These are phyloP conservation scores for Aspergillus arachidicola DNA, from an alignment of 2,329 filamentous ascomycete genomes.

Conservation along the genomic window DNA sequence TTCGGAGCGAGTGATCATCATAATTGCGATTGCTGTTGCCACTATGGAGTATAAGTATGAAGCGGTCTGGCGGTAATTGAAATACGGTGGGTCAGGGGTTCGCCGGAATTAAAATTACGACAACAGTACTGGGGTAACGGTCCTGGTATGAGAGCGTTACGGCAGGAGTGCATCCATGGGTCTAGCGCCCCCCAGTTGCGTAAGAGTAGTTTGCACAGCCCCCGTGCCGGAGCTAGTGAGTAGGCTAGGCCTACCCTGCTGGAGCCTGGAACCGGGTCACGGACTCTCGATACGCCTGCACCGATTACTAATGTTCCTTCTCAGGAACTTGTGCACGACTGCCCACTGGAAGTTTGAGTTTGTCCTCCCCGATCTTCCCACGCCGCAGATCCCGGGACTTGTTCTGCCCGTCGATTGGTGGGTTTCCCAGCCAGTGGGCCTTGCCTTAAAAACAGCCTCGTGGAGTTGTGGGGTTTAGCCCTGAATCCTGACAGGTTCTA, in stretches of 20 bases:
- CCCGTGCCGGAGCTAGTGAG: slow-evolving; percentile 28
- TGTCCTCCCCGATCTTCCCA: slow-evolving; percentile 20
- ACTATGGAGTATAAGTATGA: slow-evolving; percentile 1
- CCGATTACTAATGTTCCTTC: slow-evolving; percentile 16
- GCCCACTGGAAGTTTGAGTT: slow-evolving; percentile 10
- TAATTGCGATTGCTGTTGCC: neutral
- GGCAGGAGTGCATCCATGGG: slow-evolving; percentile 8
- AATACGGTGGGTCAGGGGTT: slow-evolving; percentile 2
- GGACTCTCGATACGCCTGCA: neutral
- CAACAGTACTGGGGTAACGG: neutral
- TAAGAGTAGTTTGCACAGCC: slow-evolving; percentile 32
- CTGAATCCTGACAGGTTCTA: slow-evolving; percentile 23
- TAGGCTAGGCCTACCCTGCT: slow-evolving; percentile 20
- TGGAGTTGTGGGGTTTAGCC: slow-evolving; percentile 27
- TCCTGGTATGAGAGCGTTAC: neutral
- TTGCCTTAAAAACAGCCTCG: slow-evolving; percentile 25
- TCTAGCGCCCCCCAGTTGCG: slow-evolving; percentile 22
- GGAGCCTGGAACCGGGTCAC: neutral
- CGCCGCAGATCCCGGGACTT: slow-evolving; percentile 21
- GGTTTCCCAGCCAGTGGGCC: slow-evolving; percentile 16
- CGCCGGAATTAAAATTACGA: neutral
- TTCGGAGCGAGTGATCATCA: neutral
- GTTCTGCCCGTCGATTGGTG: slow-evolving; percentile 7
- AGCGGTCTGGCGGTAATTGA: neutral
- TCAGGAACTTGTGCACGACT: slow-evolving; percentile 18